These are phyloP conservation scores for Botrytis porri DNA, from an alignment of 2,329 filamentous ascomycete species.

Conservation along the genomic window DNA sequence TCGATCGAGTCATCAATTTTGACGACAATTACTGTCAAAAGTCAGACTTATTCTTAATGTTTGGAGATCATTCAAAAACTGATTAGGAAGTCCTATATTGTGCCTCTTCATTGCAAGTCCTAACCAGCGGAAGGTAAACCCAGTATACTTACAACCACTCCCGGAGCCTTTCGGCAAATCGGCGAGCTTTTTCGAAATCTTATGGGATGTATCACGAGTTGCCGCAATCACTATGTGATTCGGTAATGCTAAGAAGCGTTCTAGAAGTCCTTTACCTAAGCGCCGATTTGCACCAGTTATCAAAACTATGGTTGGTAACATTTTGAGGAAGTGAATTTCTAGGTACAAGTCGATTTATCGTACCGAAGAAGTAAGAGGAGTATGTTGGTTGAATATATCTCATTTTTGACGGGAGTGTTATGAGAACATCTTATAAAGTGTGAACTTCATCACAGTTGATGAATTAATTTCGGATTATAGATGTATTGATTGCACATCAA, in stretches of 20 bases:
- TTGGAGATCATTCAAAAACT: not conserved
- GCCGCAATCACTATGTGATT: conserved; percentile 41
- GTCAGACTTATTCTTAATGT: not conserved
- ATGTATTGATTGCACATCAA: not conserved
- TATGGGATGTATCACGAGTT: conserved; percentile 38
- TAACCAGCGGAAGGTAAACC: not conserved
- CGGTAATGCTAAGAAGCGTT: conserved; percentile 28
- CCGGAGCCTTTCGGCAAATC: conserved; percentile 22
- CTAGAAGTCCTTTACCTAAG: not conserved
- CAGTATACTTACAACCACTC: not conserved
- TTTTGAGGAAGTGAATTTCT: not conserved
- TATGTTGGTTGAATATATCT: not conserved
- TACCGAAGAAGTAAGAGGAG: not conserved
- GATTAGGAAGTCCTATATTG: not conserved
- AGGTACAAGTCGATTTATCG: not conserved
- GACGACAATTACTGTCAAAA: not conserved
- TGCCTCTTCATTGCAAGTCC: not conserved
- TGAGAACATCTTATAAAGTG: not conserved
- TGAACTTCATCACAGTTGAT: too few species aligned
- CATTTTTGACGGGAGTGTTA: not conserved
- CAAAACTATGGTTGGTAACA: not conserved
- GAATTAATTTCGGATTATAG: not conserved
- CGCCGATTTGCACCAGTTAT: not conserved
- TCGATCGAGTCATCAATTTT: not conserved
- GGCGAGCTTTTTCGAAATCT: conserved; percentile 33